Evolutionary conservation across 1,284 basidiomycete genomes (phyloP), one percentile per base, ranked within the genome.

Genomic region (Moesziomyces antarcticus): DNA sequence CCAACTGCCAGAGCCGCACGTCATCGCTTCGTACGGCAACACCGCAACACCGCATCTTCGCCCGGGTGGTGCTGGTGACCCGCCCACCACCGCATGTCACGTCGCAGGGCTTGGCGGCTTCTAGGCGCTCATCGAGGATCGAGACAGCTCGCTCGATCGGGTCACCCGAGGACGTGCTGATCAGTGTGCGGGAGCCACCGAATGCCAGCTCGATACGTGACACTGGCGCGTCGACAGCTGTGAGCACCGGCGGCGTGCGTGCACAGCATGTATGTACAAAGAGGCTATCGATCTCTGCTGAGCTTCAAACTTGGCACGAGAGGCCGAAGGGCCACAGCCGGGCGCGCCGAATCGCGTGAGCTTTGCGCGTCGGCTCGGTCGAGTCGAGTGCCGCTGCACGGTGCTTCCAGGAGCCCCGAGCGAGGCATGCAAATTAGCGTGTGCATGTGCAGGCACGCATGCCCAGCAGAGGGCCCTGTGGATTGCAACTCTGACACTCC

Each of bases 381-480:
- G 25, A 9, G 41, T 50, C 56, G 45, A 50, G 18, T 42, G 42
- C 56, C 41, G 56, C 48, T 57, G 55, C 48, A 57, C 37, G 46
- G 49, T 20, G 20, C 42, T 33, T 44, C 40, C 14, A 25, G 47
- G 30, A 18, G 13, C 37, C 35, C 56, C 50, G 56, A 52, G 50
- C 44, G 25, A 59, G 53, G 53, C 53, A 40, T 18, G 37, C 37
- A 33, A 33, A 33, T 33, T 33, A 33, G 10, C 10, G 30, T 33
- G 30, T 33, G 30, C 30, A 33, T 33, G 35, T 35, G 37, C 37
- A 40, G 14, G 37, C 37, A 55, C 25, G 50, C 50, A 56, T 22
- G 41, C 47, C 48, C 49, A n/a, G 35, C 49, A n/a, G 35, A 42
- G 49, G 41, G 27, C 16, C 8, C 14, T 51, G 21, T 35, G 37